Evolutionary conservation across 495 filamentous ascomycete genomes (phyloP).

Genomic region (Chlorociboria aeruginascens): DNA sequence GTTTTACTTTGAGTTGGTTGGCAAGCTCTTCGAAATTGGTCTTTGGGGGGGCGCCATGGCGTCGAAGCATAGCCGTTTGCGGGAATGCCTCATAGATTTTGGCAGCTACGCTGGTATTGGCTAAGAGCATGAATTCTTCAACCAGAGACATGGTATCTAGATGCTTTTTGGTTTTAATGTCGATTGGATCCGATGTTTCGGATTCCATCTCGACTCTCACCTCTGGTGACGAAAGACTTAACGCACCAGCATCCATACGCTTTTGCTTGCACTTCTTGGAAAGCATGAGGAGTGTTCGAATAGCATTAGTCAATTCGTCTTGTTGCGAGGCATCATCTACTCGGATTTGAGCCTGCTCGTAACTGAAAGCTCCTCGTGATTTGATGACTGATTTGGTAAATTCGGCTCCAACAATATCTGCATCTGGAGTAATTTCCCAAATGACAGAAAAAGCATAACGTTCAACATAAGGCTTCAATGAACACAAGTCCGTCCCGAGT

Average conservation of each 20-base stretch:
- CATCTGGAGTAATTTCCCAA: constrained; percentile 83
- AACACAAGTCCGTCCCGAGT: constrained; percentile 91
- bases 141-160: constrained; percentile 97
- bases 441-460: constrained; percentile 91
- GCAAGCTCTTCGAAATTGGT: constrained; percentile 92
- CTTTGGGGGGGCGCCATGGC: constrained; percentile 83
- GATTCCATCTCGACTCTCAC: constrained; percentile 88
- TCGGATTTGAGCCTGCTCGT: constrained; percentile 85
- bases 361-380: constrained; percentile 95
- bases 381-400: constrained; percentile 98
- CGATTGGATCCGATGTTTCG: constrained; percentile 89
- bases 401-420: constrained; percentile 65
- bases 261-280: constrained; percentile 93
- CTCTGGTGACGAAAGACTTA: constrained; percentile 92
- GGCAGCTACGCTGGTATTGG: constrained; percentile 84
- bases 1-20: constrained; percentile 78
- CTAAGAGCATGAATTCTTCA: constrained; percentile 98
- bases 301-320: constrained; percentile 81
- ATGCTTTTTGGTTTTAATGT: constrained; percentile 86
- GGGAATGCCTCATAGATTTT: constrained; percentile 86
- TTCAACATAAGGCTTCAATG: constrained; percentile 93
- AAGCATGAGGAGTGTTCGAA: constrained; percentile 75
- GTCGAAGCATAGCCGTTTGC: constrained; percentile 84
- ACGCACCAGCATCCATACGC: constrained; percentile 87
- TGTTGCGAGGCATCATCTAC: constrained; percentile 80